Evolutionary conservation across 805 yeast genomes (phyloP).

Genomic region (Wickerhamomyces chaumierensis): DNA sequence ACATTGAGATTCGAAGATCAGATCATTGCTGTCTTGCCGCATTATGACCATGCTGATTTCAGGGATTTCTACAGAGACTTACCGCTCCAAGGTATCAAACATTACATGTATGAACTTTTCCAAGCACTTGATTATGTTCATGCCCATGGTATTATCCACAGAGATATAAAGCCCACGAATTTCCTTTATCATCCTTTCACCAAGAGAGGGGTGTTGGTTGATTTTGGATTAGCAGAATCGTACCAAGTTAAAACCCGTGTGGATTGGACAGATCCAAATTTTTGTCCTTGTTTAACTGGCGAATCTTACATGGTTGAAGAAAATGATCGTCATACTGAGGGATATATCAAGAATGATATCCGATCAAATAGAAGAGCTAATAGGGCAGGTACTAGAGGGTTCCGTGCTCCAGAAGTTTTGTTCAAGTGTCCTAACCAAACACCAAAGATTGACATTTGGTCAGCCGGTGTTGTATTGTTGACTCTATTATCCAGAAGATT

Average conservation of each 20-base stretch:
- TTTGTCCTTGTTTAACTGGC: constrained; percentile 42
- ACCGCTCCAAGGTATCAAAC: constrained; percentile 68
- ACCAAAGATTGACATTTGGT: constrained; percentile 73
- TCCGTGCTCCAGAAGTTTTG: constrained; percentile 73
- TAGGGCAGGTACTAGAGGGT: constrained; percentile 89
- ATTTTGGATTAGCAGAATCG: constrained; percentile 67
- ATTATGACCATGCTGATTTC: constrained; percentile 83
- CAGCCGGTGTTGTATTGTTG: constrained; percentile 67
- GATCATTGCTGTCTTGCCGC: constrained; percentile 86
- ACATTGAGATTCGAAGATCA: constrained; percentile 84
- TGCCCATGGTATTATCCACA: constrained; percentile 56
- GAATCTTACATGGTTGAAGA: constrained; percentile 17
- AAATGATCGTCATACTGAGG: constrained; percentile 27
- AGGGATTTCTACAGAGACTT: constrained; percentile 75
- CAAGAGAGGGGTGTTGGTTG: constrained; percentile 56
- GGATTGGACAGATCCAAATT: constrained; percentile 18
- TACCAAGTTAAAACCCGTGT: constrained; percentile 7
- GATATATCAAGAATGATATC: constrained; percentile 80
- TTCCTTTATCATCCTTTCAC: constrained; percentile 42
- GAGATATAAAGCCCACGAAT: constrained; percentile 76
- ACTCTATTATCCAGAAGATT: constrained; percentile 71
- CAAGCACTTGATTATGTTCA: constrained; percentile 63
- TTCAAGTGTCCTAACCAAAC: constrained; percentile 41
- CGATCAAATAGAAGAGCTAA: constrained; percentile 89
- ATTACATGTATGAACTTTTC: constrained; percentile 70